Percentiles rank a stretch among this genome's conserved stretches.
phyloP scores from a whole-genome alignment of 1,284 basidiomycete genomes.

The Somion occarium region DNA sequence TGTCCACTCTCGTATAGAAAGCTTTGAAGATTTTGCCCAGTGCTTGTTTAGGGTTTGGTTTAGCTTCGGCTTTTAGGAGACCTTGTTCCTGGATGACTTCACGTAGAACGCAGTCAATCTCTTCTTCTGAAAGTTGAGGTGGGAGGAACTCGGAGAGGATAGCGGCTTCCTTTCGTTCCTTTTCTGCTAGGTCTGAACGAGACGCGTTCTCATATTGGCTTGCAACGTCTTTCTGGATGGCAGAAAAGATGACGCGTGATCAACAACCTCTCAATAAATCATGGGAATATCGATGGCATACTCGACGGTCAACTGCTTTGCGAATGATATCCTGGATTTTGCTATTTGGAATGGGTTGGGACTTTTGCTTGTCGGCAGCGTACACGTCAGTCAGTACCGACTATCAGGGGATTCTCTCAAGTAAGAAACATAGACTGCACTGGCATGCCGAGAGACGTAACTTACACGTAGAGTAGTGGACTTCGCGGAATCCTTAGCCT shows the following conservation, averaged over 20 bases:
- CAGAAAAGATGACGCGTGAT: background rate
- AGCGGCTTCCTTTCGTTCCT: slow-evolving; percentile 52
- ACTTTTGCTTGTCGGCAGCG: slow-evolving; percentile 57
- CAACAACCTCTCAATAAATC: background rate
- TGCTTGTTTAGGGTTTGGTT: slow-evolving; percentile 29
- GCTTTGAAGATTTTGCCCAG: slow-evolving; percentile 51
- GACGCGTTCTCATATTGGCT: slow-evolving; percentile 49
- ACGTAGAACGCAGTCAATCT: slow-evolving; percentile 47
- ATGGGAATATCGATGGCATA: slow-evolving; percentile 29
- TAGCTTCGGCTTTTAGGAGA: slow-evolving; percentile 20
- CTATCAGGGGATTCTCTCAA: slow-evolving; percentile 29
- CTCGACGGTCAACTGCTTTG: slow-evolving; percentile 55
- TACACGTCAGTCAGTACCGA: slow-evolving; percentile 67
- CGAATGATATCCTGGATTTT: slow-evolving; percentile 47
- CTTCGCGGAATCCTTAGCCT: slow-evolving; percentile 50
- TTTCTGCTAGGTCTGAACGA: slow-evolving; percentile 59
- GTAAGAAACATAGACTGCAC: background rate
- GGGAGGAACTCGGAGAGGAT: slow-evolving; percentile 56
- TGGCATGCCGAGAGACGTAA: slow-evolving; percentile 3
- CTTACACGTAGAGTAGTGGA: slow-evolving; percentile 61
- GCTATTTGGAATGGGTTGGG: slow-evolving; percentile 36
- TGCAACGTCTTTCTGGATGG: slow-evolving; percentile 52
- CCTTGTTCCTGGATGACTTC: slow-evolving; percentile 33
- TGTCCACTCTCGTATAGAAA: slow-evolving; percentile 60
- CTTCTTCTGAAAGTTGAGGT: slow-evolving; percentile 46